Evolutionary conservation across 2,329 filamentous ascomycete species (phyloP).

Genomic region (Elsinoe necatrix): DNA sequence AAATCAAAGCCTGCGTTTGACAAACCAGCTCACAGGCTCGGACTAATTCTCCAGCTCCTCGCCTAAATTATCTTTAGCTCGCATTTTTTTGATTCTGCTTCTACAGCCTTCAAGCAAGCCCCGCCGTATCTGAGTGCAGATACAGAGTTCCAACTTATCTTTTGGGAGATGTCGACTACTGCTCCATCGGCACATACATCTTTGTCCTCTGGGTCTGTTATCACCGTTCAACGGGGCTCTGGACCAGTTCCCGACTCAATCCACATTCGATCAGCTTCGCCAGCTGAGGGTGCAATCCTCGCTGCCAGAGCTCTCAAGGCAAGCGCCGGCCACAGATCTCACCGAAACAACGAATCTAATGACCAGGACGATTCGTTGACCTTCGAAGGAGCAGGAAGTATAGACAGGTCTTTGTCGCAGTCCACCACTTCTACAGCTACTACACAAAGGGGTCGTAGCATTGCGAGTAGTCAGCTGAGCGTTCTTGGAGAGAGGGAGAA

Average conservation of each 20-base stretch:
- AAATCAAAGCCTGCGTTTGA: not conserved
- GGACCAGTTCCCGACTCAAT: conserved; percentile 12
- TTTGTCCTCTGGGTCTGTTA: conserved; percentile 12
- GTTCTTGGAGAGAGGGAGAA: conserved; percentile 6
- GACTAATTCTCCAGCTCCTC: not conserved
- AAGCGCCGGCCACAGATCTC: conserved; percentile 11
- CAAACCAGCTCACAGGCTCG: not conserved
- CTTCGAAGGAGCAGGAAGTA: conserved; percentile 5
- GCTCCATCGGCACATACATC: conserved; percentile 14
- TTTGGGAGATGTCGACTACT: conserved; percentile 13
- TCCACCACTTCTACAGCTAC: conserved; percentile 1
- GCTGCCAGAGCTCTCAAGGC: conserved; percentile 14
- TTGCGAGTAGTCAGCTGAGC: conserved; percentile 3
- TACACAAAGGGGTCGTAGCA: conserved; percentile 3
- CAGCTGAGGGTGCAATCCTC: conserved; percentile 10
- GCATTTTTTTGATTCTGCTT: not conserved
- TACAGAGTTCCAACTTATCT: not conserved
- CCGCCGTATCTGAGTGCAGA: not conserved
- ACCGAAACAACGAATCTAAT: conserved; percentile 3
- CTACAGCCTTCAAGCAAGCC: not conserved
- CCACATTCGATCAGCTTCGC: conserved; percentile 13
- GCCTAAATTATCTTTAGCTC: not conserved
- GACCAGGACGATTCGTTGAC: conserved; percentile 7
- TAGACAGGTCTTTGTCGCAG: conserved; percentile 9
- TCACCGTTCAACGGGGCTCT: conserved; percentile 13